phyloP scores from a whole-genome alignment of 805 yeast genomes.

The Debaryomyces maramus region DNA sequence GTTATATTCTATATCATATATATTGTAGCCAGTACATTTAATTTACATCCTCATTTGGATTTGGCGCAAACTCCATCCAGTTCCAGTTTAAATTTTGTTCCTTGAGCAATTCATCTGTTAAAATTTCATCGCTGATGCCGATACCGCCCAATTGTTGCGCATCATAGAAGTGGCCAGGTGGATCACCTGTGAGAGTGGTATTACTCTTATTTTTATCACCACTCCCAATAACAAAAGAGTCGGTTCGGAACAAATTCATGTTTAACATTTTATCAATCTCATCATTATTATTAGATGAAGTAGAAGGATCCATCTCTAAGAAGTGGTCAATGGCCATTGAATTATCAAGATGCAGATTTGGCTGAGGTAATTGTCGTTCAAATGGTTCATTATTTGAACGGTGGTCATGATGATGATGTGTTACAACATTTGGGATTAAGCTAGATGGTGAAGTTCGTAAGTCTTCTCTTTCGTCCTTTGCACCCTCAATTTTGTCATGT shows the following conservation, averaged over 20 bases:
- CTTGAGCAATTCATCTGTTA: slow-evolving; percentile 21
- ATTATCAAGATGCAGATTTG: not conserved
- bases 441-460: not conserved
- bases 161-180: slow-evolving; percentile 6
- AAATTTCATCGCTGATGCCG: slow-evolving; percentile 35
- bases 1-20: too few relatives aligned
- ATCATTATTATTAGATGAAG: slow-evolving; percentile 21
- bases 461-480: slow-evolving; percentile 20
- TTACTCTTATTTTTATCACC: not conserved
- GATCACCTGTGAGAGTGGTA: slow-evolving; percentile 3
- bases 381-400: not conserved
- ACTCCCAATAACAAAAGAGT: slow-evolving; percentile 27
- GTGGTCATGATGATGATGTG: slow-evolving; percentile 10
- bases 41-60: not conserved
- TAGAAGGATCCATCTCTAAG: not conserved
- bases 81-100: slow-evolving; percentile 29
- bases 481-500: too few relatives aligned
- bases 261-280: slow-evolving; percentile 42
- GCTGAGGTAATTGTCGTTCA: not conserved
- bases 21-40: too few relatives aligned
- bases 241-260: slow-evolving; percentile 39
- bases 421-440: slow-evolving; percentile 8
- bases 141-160: slow-evolving; percentile 15
- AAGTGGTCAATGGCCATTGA: not conserved
- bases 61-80: slow-evolving; percentile 40